A percentile compares a stretch with the other conserved stretches of the same genome.
phyloP scores from a whole-genome alignment of 441 rosid species.

The Adansonia grandidieri region DNA sequence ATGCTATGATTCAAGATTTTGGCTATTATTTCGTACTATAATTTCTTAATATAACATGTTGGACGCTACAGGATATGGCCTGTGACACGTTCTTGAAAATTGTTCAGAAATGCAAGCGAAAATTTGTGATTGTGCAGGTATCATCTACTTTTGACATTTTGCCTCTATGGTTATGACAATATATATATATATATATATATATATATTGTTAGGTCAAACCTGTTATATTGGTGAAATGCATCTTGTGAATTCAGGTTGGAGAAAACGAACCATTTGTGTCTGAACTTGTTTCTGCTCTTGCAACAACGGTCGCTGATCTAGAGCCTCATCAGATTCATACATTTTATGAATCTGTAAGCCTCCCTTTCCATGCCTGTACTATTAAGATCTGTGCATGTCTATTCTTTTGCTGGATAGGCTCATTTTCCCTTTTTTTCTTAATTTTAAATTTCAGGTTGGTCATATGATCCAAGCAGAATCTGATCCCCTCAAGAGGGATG shows the following conservation, averaged over 20 bases:
- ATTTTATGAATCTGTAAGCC: constrained; percentile 92
- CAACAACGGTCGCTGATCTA: constrained; percentile 92
- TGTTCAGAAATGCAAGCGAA: constrained; percentile 99
- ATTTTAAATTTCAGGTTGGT: constrained; percentile 64
- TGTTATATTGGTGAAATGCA: constrained; percentile 12
- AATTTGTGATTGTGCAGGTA: constrained; percentile 97
- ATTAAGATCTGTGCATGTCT: background rate
- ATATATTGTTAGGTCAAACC: background rate
- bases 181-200: too few relatives aligned
- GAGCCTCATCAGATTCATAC: constrained; percentile 99
- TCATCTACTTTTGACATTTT: background rate
- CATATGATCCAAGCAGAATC: constrained; percentile 99
- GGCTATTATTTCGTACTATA: background rate
- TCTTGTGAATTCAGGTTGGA: constrained; percentile 74
- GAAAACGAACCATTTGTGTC: constrained; percentile 98
- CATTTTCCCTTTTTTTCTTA: background rate
- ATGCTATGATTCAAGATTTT: background rate
- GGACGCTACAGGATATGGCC: constrained; percentile 86
- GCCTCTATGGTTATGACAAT: background rate
- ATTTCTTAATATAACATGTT: background rate
- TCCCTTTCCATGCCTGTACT: background rate
- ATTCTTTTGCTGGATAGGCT: background rate
- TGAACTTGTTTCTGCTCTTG: constrained; percentile 92
- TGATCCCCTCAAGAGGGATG: constrained; percentile 97
- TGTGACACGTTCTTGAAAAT: constrained; percentile 99